phyloP scores from a whole-genome alignment of 2,329 filamentous ascomycete species.

The Apiospora malaysiana region DNA sequence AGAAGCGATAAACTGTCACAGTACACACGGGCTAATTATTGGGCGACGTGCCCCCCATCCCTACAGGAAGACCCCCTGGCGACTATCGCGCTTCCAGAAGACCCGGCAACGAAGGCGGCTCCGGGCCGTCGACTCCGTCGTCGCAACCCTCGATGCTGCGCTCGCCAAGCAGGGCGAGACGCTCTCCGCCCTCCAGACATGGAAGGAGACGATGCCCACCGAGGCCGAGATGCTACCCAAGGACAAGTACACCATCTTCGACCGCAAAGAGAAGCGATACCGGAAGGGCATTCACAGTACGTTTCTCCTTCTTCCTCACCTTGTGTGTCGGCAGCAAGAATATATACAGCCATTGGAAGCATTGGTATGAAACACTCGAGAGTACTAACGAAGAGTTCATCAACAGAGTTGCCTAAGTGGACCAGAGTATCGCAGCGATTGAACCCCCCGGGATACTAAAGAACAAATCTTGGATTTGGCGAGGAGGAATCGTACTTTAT shows the following conservation, averaged over 20 bases:
- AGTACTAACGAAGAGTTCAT: slow-evolving; percentile 1
- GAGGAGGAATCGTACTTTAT: neutral
- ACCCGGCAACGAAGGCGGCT: slow-evolving; percentile 82
- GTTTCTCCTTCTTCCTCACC: slow-evolving; percentile 44
- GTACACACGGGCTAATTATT: neutral
- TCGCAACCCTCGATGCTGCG: slow-evolving; percentile 80
- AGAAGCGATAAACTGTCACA: neutral
- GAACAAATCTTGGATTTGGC: slow-evolving; percentile 8
- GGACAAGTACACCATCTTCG: slow-evolving; percentile 99
- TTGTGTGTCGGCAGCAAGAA: neutral
- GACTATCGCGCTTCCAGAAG: slow-evolving; percentile 91
- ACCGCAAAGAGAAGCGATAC: slow-evolving; percentile 93
- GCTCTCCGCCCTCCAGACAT: slow-evolving; percentile 80
- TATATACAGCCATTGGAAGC: neutral
- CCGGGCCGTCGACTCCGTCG: slow-evolving; percentile 84
- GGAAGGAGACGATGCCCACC: slow-evolving; percentile 95
- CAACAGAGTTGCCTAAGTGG: slow-evolving; percentile 83
- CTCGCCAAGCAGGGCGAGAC: slow-evolving; percentile 75
- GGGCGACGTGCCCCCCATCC: neutral
- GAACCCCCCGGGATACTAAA: slow-evolving; percentile 92
- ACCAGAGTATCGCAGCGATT: slow-evolving; percentile 92
- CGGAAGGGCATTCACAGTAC: slow-evolving; percentile 96
- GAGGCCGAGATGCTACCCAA: slow-evolving; percentile 94
- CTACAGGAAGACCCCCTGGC: slow-evolving; percentile 95
- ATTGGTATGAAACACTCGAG: neutral